These are phyloP conservation scores for maize (Zea mays) DNA, from an alignment of 176 grass and related monocot genomes.

Conservation along the genomic window DNA sequence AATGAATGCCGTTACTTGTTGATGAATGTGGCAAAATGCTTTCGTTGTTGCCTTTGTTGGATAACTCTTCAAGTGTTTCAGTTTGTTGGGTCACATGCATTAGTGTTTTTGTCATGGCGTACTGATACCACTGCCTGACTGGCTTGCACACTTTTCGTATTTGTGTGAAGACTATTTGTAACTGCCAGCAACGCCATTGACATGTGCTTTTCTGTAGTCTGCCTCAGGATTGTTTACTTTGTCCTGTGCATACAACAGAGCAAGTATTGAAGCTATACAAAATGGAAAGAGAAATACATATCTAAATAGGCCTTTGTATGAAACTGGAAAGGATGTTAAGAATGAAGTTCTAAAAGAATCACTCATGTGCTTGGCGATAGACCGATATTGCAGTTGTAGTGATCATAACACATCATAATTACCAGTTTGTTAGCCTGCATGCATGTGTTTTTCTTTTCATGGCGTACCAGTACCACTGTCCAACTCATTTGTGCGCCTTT, in stretches of 20 bases:
- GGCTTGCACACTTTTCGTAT: neutral
- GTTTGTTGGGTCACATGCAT: neutral
- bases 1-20: neutral
- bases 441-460: neutral
- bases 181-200: neutral
- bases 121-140: neutral
- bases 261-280: neutral
- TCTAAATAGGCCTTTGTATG: neutral
- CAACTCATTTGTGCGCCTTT: neutral
- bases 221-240: neutral
- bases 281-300: neutral
- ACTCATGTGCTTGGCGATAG: neutral
- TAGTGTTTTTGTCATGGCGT: neutral
- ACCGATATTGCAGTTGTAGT: neutral
- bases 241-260: neutral
- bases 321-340: neutral
- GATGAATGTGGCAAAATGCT: neutral
- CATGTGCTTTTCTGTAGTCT: neutral
- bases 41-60: neutral
- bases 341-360: neutral
- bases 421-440: neutral
- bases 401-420: neutral
- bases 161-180: neutral
- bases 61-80: no score
- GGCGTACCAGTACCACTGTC: neutral